Evolutionary conservation across 192 early-diverging fungal species (phyloP).

Genomic region (Entomortierella parvispora): DNA sequence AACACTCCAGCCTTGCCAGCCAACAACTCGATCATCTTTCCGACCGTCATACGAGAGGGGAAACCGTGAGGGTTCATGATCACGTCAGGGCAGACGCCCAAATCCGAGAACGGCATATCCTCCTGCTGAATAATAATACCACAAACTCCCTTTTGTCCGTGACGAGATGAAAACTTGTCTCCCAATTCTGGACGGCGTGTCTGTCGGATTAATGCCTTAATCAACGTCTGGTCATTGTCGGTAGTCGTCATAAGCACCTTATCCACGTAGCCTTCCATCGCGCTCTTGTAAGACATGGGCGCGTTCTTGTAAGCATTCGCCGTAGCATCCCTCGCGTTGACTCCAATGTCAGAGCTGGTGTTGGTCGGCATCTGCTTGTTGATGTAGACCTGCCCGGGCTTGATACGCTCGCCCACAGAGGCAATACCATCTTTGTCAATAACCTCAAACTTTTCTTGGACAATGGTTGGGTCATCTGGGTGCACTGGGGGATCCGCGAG

Average conservation of each 20-base stretch:
- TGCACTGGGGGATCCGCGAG: constrained; percentile 69
- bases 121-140: constrained; percentile 97
- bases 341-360: constrained; percentile 66
- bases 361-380: constrained; percentile 92
- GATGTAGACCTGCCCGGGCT: constrained; percentile 76
- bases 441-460: constrained; percentile 69
- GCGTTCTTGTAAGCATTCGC: constrained; percentile 70
- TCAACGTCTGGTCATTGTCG: constrained; percentile 89
- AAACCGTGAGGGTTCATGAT: constrained; percentile 99
- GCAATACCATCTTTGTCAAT: constrained; percentile 94
- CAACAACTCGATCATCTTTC: constrained; percentile 98
- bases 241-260: constrained; percentile 94
- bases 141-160: constrained; percentile 98
- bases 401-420: constrained; percentile 81
- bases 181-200: constrained; percentile 95
- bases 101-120: constrained; percentile 96
- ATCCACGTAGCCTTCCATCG: constrained; percentile 90
- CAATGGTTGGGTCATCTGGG: constrained; percentile 31
- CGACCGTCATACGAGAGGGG: constrained; percentile 98
- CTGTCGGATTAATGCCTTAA: constrained; percentile 92
- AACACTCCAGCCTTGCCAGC: constrained; percentile 96
- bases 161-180: constrained; percentile 98
- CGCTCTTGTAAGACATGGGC: constrained; percentile 90
- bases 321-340: constrained; percentile 56
- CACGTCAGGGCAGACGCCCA: constrained; percentile 92